These are phyloP conservation scores for Calonectria pseudoturangicola DNA, from an alignment of 2,329 filamentous ascomycete species.

Conservation along the genomic window DNA sequence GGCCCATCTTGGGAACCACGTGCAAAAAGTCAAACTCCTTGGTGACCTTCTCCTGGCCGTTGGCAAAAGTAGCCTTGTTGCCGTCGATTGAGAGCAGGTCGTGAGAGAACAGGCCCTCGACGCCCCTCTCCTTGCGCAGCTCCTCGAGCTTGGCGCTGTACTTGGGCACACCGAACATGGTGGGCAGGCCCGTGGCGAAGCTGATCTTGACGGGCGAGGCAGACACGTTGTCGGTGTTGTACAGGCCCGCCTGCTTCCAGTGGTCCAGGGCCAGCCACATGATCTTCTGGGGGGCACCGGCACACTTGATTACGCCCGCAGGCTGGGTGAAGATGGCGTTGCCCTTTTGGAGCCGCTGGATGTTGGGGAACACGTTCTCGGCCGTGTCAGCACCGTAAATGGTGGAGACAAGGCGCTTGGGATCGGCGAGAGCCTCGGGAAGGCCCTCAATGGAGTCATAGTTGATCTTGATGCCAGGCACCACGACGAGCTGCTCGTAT, in stretches of 20 bases:
- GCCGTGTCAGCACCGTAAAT: conserved; percentile 75
- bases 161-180: conserved; percentile 78
- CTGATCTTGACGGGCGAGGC: conserved; percentile 69
- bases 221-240: conserved; percentile 62
- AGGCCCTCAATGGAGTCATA: conserved; percentile 72
- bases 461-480: conserved; percentile 73
- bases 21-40: conserved; percentile 73
- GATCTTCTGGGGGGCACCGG: conserved; percentile 76
- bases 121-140: conserved; percentile 71
- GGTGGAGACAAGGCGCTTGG: conserved; percentile 69
- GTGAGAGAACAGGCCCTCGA: conserved; percentile 76
- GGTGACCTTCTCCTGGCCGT: conserved; percentile 65
- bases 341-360: conserved; percentile 69
- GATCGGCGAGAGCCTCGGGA: conserved; percentile 72
- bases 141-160: conserved; percentile 73
- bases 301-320: conserved; percentile 75
- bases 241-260: conserved; percentile 73
- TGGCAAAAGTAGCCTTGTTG: conserved; percentile 70
- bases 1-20: conserved; percentile 75
- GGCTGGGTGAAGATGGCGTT: conserved; percentile 77
- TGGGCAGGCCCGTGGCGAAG: conserved; percentile 73
- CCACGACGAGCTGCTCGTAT: conserved; percentile 80
- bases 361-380: conserved; percentile 70
- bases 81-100: conserved; percentile 73
- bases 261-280: conserved; percentile 78